phyloP scores from a whole-genome alignment of 331 rosid species.

The Rhamnella rubrinervis region DNA sequence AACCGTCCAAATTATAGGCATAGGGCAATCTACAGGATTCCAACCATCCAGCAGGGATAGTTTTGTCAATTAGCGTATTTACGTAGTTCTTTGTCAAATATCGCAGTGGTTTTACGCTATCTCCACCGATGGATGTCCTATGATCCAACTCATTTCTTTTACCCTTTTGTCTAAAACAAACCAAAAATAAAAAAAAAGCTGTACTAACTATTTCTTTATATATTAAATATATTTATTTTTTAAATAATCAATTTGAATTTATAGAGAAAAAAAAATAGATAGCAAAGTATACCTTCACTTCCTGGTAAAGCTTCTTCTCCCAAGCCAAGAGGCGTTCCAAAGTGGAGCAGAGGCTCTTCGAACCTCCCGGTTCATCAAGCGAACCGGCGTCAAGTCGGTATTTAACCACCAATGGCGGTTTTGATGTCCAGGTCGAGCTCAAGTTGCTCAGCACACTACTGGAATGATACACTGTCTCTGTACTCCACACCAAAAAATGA shows the following conservation, averaged over 20 bases:
- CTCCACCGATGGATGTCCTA: conserved; percentile 4
- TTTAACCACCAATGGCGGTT: conserved; percentile 90
- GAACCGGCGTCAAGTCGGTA: conserved; percentile 69
- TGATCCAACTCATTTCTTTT: conserved; percentile 19
- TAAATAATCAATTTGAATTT: background rate
- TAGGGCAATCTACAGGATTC: background rate
- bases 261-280: background rate
- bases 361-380: conserved; percentile 59
- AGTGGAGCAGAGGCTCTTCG: conserved; percentile 81
- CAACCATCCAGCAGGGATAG: conserved; percentile 30
- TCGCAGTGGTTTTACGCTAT: too few species aligned
- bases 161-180: conserved; percentile 18
- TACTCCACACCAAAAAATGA: background rate
- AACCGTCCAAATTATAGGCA: conserved; percentile 32
- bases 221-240: background rate
- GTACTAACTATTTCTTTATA: background rate
- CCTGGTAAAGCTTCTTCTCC: conserved; percentile 96
- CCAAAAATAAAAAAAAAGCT: too few species aligned
- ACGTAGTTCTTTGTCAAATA: conserved; percentile 31
- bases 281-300: conserved; percentile 64
- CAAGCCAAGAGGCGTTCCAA: conserved; percentile 91
- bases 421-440: conserved; percentile 95
- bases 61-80: conserved; percentile 28
- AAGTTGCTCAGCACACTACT: conserved; percentile 76
- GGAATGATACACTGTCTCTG: conserved; percentile 98